phyloP scores from a whole-genome alignment of 2,329 filamentous ascomycete genomes.

The Dothistroma septosporum region DNA sequence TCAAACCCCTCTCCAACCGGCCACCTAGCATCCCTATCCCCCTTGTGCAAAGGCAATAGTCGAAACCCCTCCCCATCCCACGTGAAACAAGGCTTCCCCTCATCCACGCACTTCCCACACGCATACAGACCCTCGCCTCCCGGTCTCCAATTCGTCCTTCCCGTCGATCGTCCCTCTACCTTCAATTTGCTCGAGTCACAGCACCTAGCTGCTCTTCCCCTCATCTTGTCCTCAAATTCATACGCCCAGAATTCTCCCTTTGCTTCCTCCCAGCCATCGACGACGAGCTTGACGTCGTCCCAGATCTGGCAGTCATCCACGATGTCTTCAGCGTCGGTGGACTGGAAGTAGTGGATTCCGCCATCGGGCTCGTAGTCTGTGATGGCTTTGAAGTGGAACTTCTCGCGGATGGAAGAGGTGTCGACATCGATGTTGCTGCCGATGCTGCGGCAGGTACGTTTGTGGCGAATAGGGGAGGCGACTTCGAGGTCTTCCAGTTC shows the following conservation, averaged over 20 bases:
- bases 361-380: slow-evolving; percentile 13
- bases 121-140: slow-evolving; percentile 26
- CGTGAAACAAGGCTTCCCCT: slow-evolving; percentile 21
- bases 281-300: slow-evolving; percentile 18
- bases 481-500: slow-evolving; percentile 2
- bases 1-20: slow-evolving; percentile 21
- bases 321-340: slow-evolving; percentile 10
- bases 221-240: slow-evolving; percentile 21
- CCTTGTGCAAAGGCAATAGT: slow-evolving; percentile 28
- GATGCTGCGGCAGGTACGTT: slow-evolving; percentile 1
- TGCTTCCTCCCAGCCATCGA: slow-evolving; percentile 22
- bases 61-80: slow-evolving; percentile 26
- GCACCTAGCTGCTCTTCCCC: slow-evolving; percentile 5
- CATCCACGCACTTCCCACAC: slow-evolving; percentile 25
- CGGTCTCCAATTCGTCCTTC: slow-evolving; percentile 20
- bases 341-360: slow-evolving; percentile 13
- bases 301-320: slow-evolving; percentile 20
- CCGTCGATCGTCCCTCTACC: slow-evolving; percentile 12
- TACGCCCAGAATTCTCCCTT: slow-evolving; percentile 24
- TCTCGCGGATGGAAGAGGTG: slow-evolving; percentile 5
- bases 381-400: slow-evolving; percentile 24
- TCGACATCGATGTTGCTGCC: not conserved
- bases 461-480: not conserved
- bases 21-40: slow-evolving; percentile 18
- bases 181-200: slow-evolving; percentile 25